Percentiles rank a stretch among this genome's conserved stretches.
phyloP scores from a whole-genome alignment of 2,329 filamentous ascomycete species.

The Emergomyces africanus region DNA sequence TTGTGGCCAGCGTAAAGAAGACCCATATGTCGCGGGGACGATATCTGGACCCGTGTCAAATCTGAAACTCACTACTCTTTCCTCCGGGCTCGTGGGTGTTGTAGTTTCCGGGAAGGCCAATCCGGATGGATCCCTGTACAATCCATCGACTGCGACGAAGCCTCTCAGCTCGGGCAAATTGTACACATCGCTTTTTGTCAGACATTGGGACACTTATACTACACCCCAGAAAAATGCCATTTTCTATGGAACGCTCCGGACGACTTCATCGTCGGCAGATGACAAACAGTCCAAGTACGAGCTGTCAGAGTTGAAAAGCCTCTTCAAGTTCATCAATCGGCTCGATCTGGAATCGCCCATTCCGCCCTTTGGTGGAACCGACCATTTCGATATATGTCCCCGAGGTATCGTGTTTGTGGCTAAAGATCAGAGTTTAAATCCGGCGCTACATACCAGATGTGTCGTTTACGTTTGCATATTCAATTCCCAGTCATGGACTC shows the following conservation, averaged over 20 bases:
- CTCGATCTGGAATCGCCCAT: constrained; percentile 35
- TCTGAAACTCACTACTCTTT: constrained; percentile 32
- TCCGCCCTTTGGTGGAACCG: constrained; percentile 34
- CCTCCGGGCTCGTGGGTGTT: constrained; percentile 31
- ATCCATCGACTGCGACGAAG: constrained; percentile 37
- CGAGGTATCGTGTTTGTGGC: constrained; percentile 34
- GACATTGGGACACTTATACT: constrained; percentile 42
- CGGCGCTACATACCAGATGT: constrained; percentile 35
- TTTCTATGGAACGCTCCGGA: constrained; percentile 36
- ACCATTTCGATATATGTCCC: constrained; percentile 35
- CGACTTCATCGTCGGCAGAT: constrained; percentile 20
- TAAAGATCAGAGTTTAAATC: constrained; percentile 33
- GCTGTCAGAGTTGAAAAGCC: constrained; percentile 32
- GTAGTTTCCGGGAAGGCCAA: constrained; percentile 37
- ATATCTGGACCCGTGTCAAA: constrained; percentile 34
- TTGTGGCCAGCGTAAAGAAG: constrained; percentile 25
- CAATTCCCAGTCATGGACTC: constrained; percentile 30
- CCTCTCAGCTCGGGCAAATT: constrained; percentile 34
- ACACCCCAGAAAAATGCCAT: constrained; percentile 38
- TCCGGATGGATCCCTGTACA: constrained; percentile 36
- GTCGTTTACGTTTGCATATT: constrained; percentile 30
- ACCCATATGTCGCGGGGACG: constrained; percentile 32
- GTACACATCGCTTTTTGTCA: constrained; percentile 40
- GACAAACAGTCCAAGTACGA: constrained; percentile 16
- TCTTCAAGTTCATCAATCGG: constrained; percentile 27